phyloP scores from a whole-genome alignment of 2,329 filamentous ascomycete species.

The Leptosphaerulina australis region DNA sequence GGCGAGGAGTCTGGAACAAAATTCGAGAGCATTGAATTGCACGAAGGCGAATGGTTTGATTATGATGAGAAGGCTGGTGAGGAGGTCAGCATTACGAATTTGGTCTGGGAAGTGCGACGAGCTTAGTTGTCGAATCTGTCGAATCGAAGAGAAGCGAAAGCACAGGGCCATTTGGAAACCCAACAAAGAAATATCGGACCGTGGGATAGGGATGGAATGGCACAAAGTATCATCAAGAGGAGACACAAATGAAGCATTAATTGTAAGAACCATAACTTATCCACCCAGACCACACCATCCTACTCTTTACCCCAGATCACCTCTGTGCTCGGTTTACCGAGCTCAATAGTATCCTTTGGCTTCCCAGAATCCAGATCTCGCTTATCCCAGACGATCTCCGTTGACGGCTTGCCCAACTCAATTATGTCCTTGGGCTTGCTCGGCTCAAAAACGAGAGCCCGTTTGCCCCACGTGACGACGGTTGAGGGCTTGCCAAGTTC shows the following conservation, averaged over 20 bases:
- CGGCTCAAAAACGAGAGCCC: slow-evolving; percentile 7
- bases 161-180: background rate
- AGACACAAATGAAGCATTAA: background rate
- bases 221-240: background rate
- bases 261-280: background rate
- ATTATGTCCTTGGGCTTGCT: slow-evolving; percentile 19
- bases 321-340: slow-evolving; percentile 25
- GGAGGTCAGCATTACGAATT: slow-evolving; percentile 88
- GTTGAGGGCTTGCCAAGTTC: slow-evolving; percentile 25
- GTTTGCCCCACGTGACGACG: slow-evolving; percentile 25
- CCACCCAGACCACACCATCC: background rate
- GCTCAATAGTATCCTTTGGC: slow-evolving; percentile 18
- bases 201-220: background rate
- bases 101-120: slow-evolving; percentile 84
- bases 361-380: slow-evolving; percentile 10
- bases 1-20: slow-evolving; percentile 80
- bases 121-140: slow-evolving; percentile 53
- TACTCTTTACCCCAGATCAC: slow-evolving; percentile 29
- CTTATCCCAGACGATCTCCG: slow-evolving; percentile 29
- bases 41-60: slow-evolving; percentile 95
- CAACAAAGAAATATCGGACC: background rate
- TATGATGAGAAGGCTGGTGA: slow-evolving; percentile 94
- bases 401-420: slow-evolving; percentile 16
- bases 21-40: slow-evolving; percentile 80
- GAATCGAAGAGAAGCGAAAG: background rate